A percentile compares a stretch with the other conserved stretches of the same genome.
phyloP scores from a whole-genome alignment of 2,329 filamentous ascomycete species.

The Tolypocladium guangdongense region DNA sequence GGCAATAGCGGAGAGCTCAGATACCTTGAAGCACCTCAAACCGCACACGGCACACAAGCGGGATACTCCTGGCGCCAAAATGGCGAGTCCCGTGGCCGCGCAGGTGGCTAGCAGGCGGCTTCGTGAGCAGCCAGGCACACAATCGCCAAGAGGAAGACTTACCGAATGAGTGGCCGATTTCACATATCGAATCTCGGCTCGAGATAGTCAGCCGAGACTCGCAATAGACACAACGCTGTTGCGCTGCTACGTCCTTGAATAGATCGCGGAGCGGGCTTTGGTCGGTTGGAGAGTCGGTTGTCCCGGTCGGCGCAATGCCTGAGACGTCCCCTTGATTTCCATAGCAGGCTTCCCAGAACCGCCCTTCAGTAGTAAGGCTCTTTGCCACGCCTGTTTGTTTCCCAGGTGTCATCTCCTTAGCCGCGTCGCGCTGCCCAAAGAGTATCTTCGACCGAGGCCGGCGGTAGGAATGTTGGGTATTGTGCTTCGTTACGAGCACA shows the following conservation, averaged over 20 bases:
- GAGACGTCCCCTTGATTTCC: constrained; percentile 36
- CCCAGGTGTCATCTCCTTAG: background rate
- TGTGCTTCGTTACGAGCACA: constrained; percentile 37
- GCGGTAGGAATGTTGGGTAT: constrained; percentile 36
- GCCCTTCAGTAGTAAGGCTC: constrained; percentile 40
- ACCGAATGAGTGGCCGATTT: constrained; percentile 29
- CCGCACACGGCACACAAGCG: constrained; percentile 45
- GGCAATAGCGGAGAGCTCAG: constrained; percentile 27
- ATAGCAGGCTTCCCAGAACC: constrained; percentile 49
- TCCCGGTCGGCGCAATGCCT: constrained; percentile 21
- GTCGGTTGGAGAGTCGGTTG: constrained; percentile 2
- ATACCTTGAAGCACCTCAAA: constrained; percentile 34
- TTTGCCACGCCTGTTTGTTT: background rate
- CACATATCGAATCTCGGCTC: constrained; percentile 26
- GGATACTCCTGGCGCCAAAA: constrained; percentile 42
- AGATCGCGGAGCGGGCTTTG: constrained; percentile 21
- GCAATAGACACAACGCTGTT: constrained; percentile 39
- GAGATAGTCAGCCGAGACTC: constrained; percentile 19
- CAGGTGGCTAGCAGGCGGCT: constrained; percentile 32
- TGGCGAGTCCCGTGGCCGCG: constrained; percentile 41
- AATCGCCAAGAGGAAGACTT: constrained; percentile 6
- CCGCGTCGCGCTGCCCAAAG: constrained; percentile 21
- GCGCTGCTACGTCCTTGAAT: constrained; percentile 23
- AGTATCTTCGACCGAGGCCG: constrained; percentile 23
- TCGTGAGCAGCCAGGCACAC: background rate